Evolutionary conservation across 2,329 filamentous ascomycete genomes (phyloP), one percentile per base, ranked within the genome.

Genomic region (Trichoderma citrinoviride): DNA sequence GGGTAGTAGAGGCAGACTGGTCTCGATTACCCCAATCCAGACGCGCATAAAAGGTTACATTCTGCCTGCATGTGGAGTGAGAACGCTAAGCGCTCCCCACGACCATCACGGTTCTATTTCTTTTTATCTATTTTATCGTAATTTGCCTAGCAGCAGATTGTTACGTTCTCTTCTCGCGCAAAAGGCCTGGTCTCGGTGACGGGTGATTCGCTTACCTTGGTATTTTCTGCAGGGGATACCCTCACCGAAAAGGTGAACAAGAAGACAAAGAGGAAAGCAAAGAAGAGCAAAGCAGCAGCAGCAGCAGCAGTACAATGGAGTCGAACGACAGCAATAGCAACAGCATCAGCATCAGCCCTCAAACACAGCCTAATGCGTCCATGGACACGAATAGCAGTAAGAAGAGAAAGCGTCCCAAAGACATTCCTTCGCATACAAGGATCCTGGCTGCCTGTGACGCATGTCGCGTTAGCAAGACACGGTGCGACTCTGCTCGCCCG

Each of bases 21-120:
- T 37, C 33, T 37, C 33, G 37, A 21, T 21, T 17, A 25, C 43
- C 43, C 55, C 29, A 37, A 19, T 25, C 37, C 19, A 47, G 55
- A 58, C 55, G 55, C 6, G 27, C 25, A 47, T 58, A 40, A 58
- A 47, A 58, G 43, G 55, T 47, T 58, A 49, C 55, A 58, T 58
- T 58, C 43, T 47, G 37, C 43, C 21, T 40, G 41, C 19, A 47
- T 58, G 55, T 47, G 27, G 55, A 44, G 40, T 25, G 21, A 4
- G 33, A 19, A 56, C 53, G 40, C 40, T 44, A 53, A 27, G 15
- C 21, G 21, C 47, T 50, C 47, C 25, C 47, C 41, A 43, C 33
- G 25, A 44, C 53, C 43, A 21, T 58, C 19, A 33, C 41, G 27
- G 21, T 46, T 15, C 15, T 2, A 29, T n/a, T 8, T 50, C 41